phyloP scores from a whole-genome alignment of 163 green algal genomes.

The Scenedesmus sp. region DNA sequence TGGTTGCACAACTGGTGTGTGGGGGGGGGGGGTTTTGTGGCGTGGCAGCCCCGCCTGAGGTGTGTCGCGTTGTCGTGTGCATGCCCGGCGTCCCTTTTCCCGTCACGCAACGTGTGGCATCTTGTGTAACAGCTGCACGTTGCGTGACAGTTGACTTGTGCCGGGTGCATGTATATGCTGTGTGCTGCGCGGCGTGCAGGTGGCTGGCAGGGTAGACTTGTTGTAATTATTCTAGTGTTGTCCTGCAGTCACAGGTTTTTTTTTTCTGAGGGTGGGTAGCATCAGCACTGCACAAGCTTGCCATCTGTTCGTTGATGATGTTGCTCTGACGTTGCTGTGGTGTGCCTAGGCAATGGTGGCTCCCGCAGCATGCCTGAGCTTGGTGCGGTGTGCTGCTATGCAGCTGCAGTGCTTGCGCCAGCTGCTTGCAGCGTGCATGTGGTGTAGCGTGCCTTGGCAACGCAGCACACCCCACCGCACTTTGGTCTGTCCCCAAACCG shows the following conservation, averaged over 20 bases:
- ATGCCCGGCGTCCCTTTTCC: background rate
- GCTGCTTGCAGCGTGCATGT: background rate
- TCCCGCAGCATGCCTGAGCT: background rate
- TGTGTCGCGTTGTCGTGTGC: background rate
- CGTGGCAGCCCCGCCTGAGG: no score
- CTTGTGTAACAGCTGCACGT: background rate
- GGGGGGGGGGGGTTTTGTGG: no score
- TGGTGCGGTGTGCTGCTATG: background rate
- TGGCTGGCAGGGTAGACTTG: background rate
- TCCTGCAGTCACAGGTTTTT: background rate
- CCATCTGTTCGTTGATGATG: background rate
- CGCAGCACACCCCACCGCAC: no score
- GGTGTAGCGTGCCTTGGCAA: background rate
- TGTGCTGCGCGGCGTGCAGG: background rate
- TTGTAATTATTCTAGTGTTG: background rate
- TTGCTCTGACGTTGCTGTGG: background rate
- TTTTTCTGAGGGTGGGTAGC: background rate
- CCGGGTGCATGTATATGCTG: background rate
- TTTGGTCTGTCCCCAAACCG: no score
- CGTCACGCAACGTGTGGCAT: no score
- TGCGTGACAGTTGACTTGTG: background rate
- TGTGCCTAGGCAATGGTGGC: background rate
- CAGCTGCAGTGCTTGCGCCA: background rate
- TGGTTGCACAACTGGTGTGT: no score
- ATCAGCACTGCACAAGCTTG: background rate